Evolutionary conservation across 2,329 filamentous ascomycete genomes (phyloP).

Genomic region (Albophoma yamanashiensis): DNA sequence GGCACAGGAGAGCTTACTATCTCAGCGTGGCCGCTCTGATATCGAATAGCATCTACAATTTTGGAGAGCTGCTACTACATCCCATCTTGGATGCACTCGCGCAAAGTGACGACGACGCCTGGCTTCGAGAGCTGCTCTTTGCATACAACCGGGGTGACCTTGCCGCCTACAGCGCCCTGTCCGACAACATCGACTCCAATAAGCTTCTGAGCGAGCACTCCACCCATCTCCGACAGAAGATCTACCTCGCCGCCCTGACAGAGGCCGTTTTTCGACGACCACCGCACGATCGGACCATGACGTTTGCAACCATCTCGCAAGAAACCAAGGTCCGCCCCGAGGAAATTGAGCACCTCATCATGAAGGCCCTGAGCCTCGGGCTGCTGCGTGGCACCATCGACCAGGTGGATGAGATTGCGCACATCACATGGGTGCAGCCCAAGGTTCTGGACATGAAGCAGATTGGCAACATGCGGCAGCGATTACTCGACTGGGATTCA

Average conservation of each 20-base stretch:
- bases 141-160: slow-evolving; percentile 96
- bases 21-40: slow-evolving; percentile 86
- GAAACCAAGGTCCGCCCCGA: slow-evolving; percentile 87
- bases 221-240: slow-evolving; percentile 88
- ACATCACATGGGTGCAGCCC: slow-evolving; percentile 98
- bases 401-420: slow-evolving; percentile 86
- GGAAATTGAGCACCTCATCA: slow-evolving; percentile 95
- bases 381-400: slow-evolving; percentile 88
- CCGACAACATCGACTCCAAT: slow-evolving; percentile 71
- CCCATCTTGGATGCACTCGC: slow-evolving; percentile 80
- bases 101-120: slow-evolving; percentile 61
- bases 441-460: slow-evolving; percentile 95
- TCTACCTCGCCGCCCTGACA: slow-evolving; percentile 89
- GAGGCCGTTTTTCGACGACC: slow-evolving; percentile 94
- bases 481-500: slow-evolving; percentile 88
- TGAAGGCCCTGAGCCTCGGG: slow-evolving; percentile 96
- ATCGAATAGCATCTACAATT: slow-evolving; percentile 96
- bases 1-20: slow-evolving; percentile 78
- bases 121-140: slow-evolving; percentile 92
- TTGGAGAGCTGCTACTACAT: slow-evolving; percentile 95
- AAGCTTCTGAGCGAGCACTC: slow-evolving; percentile 68
- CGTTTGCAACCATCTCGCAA: slow-evolving; percentile 74
- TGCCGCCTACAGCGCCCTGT: slow-evolving; percentile 72
- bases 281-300: slow-evolving; percentile 90
- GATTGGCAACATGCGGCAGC: slow-evolving; percentile 81